A percentile compares a stretch with the other conserved stretches of the same genome.
Evolutionary conservation across 441 rosid genomes (phyloP).

Genomic region (Populus tomentosa): DNA sequence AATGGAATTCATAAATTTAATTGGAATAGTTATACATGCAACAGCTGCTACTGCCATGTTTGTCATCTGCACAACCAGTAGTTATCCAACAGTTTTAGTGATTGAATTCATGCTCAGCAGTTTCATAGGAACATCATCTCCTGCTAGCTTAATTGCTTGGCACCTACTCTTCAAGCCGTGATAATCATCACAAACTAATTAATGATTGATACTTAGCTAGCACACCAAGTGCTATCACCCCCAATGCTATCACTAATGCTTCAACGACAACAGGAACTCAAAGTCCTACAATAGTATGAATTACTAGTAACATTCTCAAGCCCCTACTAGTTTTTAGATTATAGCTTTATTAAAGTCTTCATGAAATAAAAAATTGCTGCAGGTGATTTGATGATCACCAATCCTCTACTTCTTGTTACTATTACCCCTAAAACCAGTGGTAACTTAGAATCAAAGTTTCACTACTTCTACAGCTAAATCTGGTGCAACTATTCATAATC

Average conservation of each 20-base stretch:
- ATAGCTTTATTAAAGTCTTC: not conserved
- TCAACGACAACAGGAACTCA: not conserved
- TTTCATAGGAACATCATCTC: not conserved
- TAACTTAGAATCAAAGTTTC: not conserved
- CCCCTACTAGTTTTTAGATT: not conserved
- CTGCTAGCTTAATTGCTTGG: not conserved
- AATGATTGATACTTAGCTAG: not conserved
- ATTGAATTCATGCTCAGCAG: not conserved
- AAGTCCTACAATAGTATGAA: not conserved
- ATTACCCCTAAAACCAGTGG: not conserved
- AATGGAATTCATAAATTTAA: not conserved
- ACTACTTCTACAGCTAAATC: not conserved
- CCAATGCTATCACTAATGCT: not conserved
- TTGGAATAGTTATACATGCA: not conserved
- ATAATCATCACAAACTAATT: not conserved
- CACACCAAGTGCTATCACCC: not conserved
- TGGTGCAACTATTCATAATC: not conserved
- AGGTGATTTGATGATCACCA: not conserved
- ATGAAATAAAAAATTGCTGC: not conserved
- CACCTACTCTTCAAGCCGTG: not conserved
- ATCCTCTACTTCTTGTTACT: not conserved
- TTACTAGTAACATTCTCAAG: not conserved
- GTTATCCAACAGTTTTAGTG: not conserved
- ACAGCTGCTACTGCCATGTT: not conserved
- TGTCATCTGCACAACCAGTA: not conserved